Evolutionary conservation across 2,329 filamentous ascomycete species (phyloP), one percentile per base, ranked within the genome.

Genomic region (Diplodia intermedia): DNA sequence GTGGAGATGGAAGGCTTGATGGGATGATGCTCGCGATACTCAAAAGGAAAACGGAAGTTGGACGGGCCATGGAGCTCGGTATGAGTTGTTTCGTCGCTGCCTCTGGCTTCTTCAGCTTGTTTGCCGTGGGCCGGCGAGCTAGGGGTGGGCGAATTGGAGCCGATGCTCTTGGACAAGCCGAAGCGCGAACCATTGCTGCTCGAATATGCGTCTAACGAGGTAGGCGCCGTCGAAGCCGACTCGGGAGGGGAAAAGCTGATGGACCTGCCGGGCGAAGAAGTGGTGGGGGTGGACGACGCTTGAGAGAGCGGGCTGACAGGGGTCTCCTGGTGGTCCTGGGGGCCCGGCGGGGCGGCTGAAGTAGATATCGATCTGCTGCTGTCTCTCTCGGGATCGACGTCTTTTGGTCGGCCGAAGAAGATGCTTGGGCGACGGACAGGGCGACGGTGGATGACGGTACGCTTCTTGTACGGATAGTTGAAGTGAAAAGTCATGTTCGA

Each of bases 1-100:
- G 93, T 97, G 12, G 76, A 70, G 26, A 84, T 70, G 1, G 82
- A 81, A n/a, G 80, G 80, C 71, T 71, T 68, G 47, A 72, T 71
- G 36, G 50, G 40, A 6, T 36, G 47, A 38, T 50, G n/a, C 43
- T 52, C 60, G 18, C 43, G 60, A n/a, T n/a, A 63, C 4, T 54
- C 50, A 2, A 55, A 65, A n/a, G 60, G 60, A 14, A 23, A 63
- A 18, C 29, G 47, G 6, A 6, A 11, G 18, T 63, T 63, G 0
- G 43, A 7, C 11, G 60, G 26, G 60, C 18, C 3, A 23, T 47
- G 43, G 9, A 61, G 33, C 20, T 62, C 47, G 3, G 47, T 43
- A 7, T 23, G 66, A 11, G 57, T 68, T 0, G 66, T 68, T 20
- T 68, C 66, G 26, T 54, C 47, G 49, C 66, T 68, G 38, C 66